Percentiles rank a stretch among this genome's conserved stretches.
phyloP scores from a whole-genome alignment of 106 monocot genomes.

The Gastrodia elata region DNA sequence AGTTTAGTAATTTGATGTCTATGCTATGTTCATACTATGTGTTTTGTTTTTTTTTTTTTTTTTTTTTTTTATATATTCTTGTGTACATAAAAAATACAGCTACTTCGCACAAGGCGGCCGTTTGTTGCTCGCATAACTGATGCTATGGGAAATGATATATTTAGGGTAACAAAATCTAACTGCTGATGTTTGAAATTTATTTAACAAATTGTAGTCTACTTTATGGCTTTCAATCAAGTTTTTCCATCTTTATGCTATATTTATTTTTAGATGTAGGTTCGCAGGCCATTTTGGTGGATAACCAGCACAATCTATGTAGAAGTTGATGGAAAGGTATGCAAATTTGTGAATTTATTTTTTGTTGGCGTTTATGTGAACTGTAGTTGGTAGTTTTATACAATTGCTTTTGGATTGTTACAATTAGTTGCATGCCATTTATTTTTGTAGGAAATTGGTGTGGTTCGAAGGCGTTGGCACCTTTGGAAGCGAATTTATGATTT shows the following conservation, averaged over 20 bases:
- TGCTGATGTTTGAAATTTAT: background rate
- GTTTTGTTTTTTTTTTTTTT: conserved; percentile 4
- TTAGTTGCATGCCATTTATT: background rate
- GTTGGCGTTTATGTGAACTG: background rate
- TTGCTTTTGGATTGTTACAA: background rate
- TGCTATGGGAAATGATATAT: conserved; percentile 85
- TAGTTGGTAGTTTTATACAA: background rate
- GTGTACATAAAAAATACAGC: conserved; percentile 31
- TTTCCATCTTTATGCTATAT: conserved; percentile 20
- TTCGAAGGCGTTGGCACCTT: conserved; percentile 93
- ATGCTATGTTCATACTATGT: background rate
- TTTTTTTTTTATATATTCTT: conserved; percentile 4
- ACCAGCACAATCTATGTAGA: conserved; percentile 96
- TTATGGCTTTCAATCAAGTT: background rate
- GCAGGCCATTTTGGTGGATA: conserved; percentile 96
- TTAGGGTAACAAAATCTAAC: conserved; percentile 43
- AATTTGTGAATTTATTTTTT: background rate
- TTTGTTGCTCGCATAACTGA: conserved; percentile 79
- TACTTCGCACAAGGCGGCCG: conserved; percentile 88
- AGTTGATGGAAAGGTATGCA: conserved; percentile 87
- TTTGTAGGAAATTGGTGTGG: conserved; percentile 83
- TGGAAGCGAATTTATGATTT: conserved; percentile 95
- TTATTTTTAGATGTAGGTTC: conserved; percentile 58
- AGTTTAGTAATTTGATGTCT: background rate
- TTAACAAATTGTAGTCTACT: conserved; percentile 1